A percentile compares a stretch with the other conserved stretches of the same genome.
Evolutionary conservation across 768 basidiomycete genomes (phyloP).

Genomic region (Butyriboletus loyo): DNA sequence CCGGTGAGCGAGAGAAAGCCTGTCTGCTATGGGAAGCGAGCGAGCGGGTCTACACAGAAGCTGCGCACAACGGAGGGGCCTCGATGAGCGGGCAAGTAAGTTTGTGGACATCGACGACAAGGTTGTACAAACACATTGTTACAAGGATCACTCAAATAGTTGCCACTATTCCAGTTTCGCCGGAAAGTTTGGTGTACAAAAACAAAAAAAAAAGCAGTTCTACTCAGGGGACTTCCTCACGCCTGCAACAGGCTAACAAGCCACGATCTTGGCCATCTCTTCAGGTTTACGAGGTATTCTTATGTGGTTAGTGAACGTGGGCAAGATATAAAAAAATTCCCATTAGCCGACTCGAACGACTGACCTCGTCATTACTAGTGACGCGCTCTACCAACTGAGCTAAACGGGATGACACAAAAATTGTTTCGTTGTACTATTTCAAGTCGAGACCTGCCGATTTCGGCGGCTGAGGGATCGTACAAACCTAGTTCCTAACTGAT

Average conservation of each 20-base stretch:
- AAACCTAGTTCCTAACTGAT: slow-evolving; percentile 21
- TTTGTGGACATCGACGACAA: slow-evolving; percentile 7
- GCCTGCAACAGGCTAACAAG: not conserved
- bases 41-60: not conserved
- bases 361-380: slow-evolving; percentile 71
- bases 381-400: slow-evolving; percentile 59
- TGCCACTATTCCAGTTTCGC: not conserved
- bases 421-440: not conserved
- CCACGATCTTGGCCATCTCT: not conserved
- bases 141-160: slow-evolving; percentile 1
- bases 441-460: not conserved
- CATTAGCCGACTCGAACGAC: slow-evolving; percentile 62
- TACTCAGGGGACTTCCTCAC: not conserved
- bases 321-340: slow-evolving; percentile 24
- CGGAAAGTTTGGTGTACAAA: not conserved
- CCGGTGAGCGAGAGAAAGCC: not conserved
- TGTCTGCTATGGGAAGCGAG: not conserved
- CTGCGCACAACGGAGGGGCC: slow-evolving; percentile 2
- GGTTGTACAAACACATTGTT: slow-evolving; percentile 4
- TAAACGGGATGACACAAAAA: slow-evolving; percentile 38
- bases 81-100: slow-evolving; percentile 7
- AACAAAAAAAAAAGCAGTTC: not conserved
- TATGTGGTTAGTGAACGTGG: not conserved
- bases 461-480: not conserved
- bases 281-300: not conserved